Conservation (phyloP, 352 stramenopile genomes). For the Hyaloperonospora brassicae region DNA sequence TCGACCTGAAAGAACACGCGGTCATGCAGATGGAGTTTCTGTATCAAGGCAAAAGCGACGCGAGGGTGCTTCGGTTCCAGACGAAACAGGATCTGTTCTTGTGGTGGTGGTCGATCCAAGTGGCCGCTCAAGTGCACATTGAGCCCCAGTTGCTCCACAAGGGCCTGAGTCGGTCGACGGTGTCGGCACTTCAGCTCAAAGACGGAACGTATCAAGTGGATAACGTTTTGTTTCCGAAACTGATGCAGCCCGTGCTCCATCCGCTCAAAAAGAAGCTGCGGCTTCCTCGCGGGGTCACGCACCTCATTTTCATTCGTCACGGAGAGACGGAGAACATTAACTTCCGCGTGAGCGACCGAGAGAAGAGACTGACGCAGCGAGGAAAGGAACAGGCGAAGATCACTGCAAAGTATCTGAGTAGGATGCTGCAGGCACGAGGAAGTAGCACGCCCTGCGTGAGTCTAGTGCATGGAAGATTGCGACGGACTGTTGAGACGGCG, state of each 20-base stretch:
- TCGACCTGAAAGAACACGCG: slow-evolving; percentile 37
- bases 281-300: slow-evolving; percentile 31
- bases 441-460: slow-evolving; percentile 28
- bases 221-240: slow-evolving; percentile 55
- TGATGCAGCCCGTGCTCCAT: slow-evolving; percentile 16
- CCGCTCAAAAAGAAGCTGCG: slow-evolving; percentile 14
- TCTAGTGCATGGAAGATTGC: slow-evolving; percentile 59
- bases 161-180: slow-evolving; percentile 33
- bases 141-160: slow-evolving; percentile 42
- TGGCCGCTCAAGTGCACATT: slow-evolving; percentile 40
- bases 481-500: slow-evolving; percentile 62
- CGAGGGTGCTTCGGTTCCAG: slow-evolving; percentile 36
- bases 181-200: slow-evolving; percentile 46
- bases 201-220: slow-evolving; percentile 43
- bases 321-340: slow-evolving; percentile 81
- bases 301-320: slow-evolving; percentile 67
- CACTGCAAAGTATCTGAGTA: slow-evolving; percentile 41
- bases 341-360: slow-evolving; percentile 59
- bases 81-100: slow-evolving; percentile 57
- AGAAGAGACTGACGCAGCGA: slow-evolving; percentile 61
- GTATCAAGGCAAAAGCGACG: slow-evolving; percentile 44
- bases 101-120: slow-evolving; percentile 72
- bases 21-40: slow-evolving; percentile 52
- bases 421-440: slow-evolving; percentile 41
- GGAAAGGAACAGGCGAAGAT: slow-evolving; percentile 50